Conservation (phyloP, 1,139 yeast genomes). For the Magnusiomyces ingens region DNA sequence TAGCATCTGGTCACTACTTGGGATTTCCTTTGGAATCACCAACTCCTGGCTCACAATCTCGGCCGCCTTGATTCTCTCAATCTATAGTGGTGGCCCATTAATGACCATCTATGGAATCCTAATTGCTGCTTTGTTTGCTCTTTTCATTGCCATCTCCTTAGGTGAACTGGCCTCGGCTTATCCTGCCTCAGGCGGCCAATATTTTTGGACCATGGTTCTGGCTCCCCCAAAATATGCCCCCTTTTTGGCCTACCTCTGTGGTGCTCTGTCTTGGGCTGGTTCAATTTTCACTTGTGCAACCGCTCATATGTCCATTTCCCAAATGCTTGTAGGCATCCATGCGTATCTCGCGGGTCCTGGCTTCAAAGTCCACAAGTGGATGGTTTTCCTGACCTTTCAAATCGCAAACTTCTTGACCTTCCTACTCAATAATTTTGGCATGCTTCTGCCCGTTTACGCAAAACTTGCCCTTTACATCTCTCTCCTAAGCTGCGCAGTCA, state of each 20-base stretch:
- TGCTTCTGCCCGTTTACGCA: slow-evolving; percentile 36
- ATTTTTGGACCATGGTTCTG: slow-evolving; percentile 52
- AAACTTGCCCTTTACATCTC: slow-evolving; percentile 45
- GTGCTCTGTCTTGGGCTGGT: slow-evolving; percentile 53
- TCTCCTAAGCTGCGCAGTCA: slow-evolving; percentile 41
- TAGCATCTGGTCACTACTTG: slow-evolving; percentile 47
- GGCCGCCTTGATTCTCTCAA: slow-evolving; percentile 44
- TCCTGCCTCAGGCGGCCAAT: slow-evolving; percentile 56
- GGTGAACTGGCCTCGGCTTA: slow-evolving; percentile 49
- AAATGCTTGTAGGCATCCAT: slow-evolving; percentile 46
- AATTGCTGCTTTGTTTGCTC: slow-evolving; percentile 45
- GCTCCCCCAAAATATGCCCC: slow-evolving; percentile 46
- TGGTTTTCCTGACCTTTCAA: slow-evolving; percentile 43
- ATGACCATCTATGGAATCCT: slow-evolving; percentile 43
- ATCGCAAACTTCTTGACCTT: slow-evolving; percentile 30
- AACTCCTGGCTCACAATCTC: slow-evolving; percentile 51
- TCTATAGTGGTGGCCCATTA: slow-evolving; percentile 46
- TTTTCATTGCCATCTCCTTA: slow-evolving; percentile 42
- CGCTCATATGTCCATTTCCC: slow-evolving; percentile 45
- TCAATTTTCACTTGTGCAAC: slow-evolving; percentile 53
- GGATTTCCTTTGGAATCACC: slow-evolving; percentile 46
- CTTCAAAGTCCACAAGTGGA: slow-evolving; percentile 41
- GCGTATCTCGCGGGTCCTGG: slow-evolving; percentile 40
- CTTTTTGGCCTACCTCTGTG: slow-evolving; percentile 47
- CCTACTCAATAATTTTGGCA: slow-evolving; percentile 34